Evolutionary conservation across 305 asterid genomes (phyloP).

Genomic region (Salvia sclarea): DNA sequence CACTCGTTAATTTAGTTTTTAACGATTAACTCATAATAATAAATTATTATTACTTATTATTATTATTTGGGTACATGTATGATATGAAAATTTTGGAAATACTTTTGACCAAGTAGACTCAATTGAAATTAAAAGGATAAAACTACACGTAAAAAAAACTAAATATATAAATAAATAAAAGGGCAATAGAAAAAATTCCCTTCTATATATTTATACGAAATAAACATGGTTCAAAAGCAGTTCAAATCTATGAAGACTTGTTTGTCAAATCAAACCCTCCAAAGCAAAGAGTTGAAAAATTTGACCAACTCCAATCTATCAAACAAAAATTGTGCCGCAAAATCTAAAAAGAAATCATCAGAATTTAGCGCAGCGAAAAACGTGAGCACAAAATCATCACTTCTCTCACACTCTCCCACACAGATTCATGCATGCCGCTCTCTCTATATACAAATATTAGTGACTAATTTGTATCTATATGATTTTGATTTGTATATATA

Average conservation of each 20-base stretch:
- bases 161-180: neutral
- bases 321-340: neutral
- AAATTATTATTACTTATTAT: no score
- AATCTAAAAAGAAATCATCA: neutral
- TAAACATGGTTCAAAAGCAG: neutral
- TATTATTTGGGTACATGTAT: neutral
- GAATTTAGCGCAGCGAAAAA: neutral
- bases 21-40: no score
- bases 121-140: neutral
- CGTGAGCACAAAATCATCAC: constrained; percentile 23
- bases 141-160: neutral
- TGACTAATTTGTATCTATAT: neutral
- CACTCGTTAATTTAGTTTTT: no score
- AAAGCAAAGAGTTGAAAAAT: neutral
- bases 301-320: neutral
- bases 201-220: neutral
- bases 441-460: neutral
- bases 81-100: neutral
- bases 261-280: constrained; percentile 15
- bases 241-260: neutral
- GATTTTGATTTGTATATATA: neutral
- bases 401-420: neutral
- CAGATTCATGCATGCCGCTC: constrained; percentile 33
- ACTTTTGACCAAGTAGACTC: neutral
- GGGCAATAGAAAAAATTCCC: neutral